Percentiles rank a stretch among this genome's conserved stretches.
These are phyloP conservation scores for Aureococcus anophagefferens DNA, from an alignment of 108 stramenopile species.

Conservation along the genomic window DNA sequence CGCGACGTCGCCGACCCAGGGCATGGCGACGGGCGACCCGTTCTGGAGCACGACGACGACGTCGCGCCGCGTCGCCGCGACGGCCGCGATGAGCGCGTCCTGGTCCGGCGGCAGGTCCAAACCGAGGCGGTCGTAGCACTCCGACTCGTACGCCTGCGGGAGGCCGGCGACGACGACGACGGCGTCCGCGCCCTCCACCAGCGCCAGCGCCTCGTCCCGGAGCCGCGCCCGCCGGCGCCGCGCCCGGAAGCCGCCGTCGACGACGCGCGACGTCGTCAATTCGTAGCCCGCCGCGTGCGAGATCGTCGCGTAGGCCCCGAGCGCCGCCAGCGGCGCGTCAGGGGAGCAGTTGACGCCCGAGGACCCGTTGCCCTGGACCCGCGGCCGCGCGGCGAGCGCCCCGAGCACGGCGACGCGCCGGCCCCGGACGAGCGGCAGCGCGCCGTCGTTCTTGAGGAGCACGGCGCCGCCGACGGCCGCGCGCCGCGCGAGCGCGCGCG, in stretches of 20 bases:
- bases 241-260: too few species aligned
- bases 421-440: not conserved
- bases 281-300: not conserved
- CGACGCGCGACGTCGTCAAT: constrained; percentile 13
- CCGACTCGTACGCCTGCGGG: constrained; percentile 46
- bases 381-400: too few species aligned
- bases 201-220: constrained; percentile 17
- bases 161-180: constrained; percentile 50
- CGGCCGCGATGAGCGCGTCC: constrained; percentile 30
- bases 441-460: constrained; percentile 14
- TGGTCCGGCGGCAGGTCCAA: constrained; percentile 34
- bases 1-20: constrained; percentile 27
- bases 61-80: constrained; percentile 27
- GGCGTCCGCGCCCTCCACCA: constrained; percentile 30
- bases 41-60: too few species aligned
- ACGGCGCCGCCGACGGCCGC: constrained; percentile 9
- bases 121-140: constrained; percentile 49
- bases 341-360: too few species aligned
- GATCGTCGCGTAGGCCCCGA: not conserved
- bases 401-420: constrained; percentile 8
- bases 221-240: too few species aligned
- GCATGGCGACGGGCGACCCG: constrained; percentile 48
- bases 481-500: constrained; percentile 13
- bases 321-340: too few species aligned
- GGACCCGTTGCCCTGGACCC: too few species aligned